Evolutionary conservation across 192 early-diverging fungal genomes (phyloP), one percentile per base, ranked within the genome.

Genomic region (Backusella circina): DNA sequence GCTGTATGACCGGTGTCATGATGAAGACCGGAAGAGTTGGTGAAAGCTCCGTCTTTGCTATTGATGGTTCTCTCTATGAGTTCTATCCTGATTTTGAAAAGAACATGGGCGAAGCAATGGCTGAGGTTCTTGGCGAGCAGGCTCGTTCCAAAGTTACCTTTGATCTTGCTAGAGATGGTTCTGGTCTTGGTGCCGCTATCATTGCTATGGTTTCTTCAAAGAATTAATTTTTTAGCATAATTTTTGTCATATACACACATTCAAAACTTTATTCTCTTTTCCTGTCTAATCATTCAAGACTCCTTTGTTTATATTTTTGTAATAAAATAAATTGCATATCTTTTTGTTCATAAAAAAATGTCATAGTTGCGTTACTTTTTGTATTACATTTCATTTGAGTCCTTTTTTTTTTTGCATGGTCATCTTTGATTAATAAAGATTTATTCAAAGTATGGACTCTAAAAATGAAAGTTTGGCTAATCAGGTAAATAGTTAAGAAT

Each of bases 41-140:
- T 31, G 35, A 65, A 12, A 61, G 68, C 15, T 67, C 47, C 13
- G 47, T 73, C 13, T 64, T 77, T 1, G 79, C 79, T 39, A 90
- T 95, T 54, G 93, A 95, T 75, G 94, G 94, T 5, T 86, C 85
- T 32, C 79, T 95, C 32, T 94, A 90, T 79, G 91, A 93, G 77
- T 87, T 88, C 68, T 94, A 93, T 79, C 93, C 92, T 12, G 84
- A 87, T 75, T 95, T 92, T 75, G 87, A 91, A 47, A 83, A 91
- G 21, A 88, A 92, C 67, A 91, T 99, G 87, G 79, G 88, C 12
- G 87, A 90, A 37, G 90, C 93, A 12, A 80, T 96, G 57, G 81
- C 84, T 68, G 94, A 94, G 81, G 80, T 95, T 65, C 84, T 97
- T 78, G 93, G 95, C 0, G 64, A 77, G 3, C 78, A 80, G 9